Base-by-base conservation (phyloP, 495 filamentous ascomycete species). In the Xylaria castorea region DNA sequence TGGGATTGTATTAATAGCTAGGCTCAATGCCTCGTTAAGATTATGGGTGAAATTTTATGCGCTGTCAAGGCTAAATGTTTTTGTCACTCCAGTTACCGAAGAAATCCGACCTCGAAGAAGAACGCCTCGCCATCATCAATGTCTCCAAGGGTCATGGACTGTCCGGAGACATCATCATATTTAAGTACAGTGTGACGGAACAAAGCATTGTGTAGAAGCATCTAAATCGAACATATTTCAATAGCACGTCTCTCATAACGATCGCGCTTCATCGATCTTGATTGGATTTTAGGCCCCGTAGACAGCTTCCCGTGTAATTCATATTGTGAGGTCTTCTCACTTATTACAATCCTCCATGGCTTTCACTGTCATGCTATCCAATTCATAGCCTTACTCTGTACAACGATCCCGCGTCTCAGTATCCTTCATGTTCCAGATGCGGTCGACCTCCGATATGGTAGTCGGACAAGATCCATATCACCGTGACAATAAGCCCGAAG, bases 341-440 rank as follows among this genome's bases (percentile, higher is more conserved):
- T n/a, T n/a, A n/a, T n/a, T n/a, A n/a, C n/a, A 12, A 53, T 38
- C 34, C 25, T 20, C 22, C 7, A 40, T 40, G 9, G 36, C 42
- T 2, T 46, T n/a, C 27, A 58, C 11, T 27, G 27, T 46, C n/a
- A 27, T 1, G 36, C 3, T 25, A 27, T 27, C 22, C 1, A 5
- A n/a, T 53, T 53, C 30, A n/a, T 14, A 66, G 46, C 46, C 46
- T 53, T 18, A 22, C 27, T 38, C 58, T 20, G 22, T 44, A 22
- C 27, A n/a, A 22, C 38, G 20, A 18, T 8, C 9, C 42, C 18
- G 61, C 27, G 67, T 70, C 42, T 64, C 32, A 51, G 34, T 20
- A 53, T 18, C 46, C 8, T 46, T 46, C n/a, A 55, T 63, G 32
- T 64, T 64, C 34, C 46, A 64, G 46, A 64, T 51, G 44, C 34